phyloP scores from a whole-genome alignment of 768 basidiomycete species.

The Collybiopsis confluens region DNA sequence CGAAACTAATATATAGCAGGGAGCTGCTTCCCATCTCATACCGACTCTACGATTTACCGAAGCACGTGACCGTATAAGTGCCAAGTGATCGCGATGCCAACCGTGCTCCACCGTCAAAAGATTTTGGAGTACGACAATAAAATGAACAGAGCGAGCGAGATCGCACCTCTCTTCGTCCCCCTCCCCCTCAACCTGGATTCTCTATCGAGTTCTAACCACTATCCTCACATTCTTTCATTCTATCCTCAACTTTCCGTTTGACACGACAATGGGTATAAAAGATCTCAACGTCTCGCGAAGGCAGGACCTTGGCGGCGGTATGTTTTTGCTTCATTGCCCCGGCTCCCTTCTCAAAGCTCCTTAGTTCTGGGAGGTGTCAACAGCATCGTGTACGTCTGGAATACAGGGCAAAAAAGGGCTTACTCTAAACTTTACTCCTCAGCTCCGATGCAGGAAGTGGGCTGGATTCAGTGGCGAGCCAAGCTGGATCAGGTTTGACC shows the following conservation, averaged over 20 bases:
- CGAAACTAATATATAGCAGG: too few relatives aligned
- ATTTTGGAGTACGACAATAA: conserved; percentile 5
- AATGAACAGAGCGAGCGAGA: not conserved
- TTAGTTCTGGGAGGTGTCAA: conserved; percentile 6
- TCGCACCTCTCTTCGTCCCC: too few relatives aligned
- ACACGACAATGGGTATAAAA: not conserved
- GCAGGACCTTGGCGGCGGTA: conserved; percentile 8
- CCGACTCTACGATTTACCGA: too few relatives aligned
- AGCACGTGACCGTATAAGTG: not conserved
- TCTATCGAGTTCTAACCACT: too few relatives aligned
- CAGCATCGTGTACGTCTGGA: conserved; percentile 1
- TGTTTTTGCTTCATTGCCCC: not conserved
- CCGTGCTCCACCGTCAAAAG: conserved; percentile 3
- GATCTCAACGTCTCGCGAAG: not conserved
- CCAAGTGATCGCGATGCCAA: conserved; percentile 8
- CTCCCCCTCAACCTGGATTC: not conserved
- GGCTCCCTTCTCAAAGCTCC: not conserved
- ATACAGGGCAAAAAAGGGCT: not conserved
- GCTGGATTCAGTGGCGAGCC: not conserved
- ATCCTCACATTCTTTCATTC: not conserved
- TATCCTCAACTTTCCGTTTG: not conserved
- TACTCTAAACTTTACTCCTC: not conserved
- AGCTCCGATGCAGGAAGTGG: conserved; percentile 2
- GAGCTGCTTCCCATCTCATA: too few relatives aligned
- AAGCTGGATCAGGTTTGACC: conserved; percentile 1